Evolutionary conservation across 768 basidiomycete genomes (phyloP).

Genomic region (Mycena galericulata): DNA sequence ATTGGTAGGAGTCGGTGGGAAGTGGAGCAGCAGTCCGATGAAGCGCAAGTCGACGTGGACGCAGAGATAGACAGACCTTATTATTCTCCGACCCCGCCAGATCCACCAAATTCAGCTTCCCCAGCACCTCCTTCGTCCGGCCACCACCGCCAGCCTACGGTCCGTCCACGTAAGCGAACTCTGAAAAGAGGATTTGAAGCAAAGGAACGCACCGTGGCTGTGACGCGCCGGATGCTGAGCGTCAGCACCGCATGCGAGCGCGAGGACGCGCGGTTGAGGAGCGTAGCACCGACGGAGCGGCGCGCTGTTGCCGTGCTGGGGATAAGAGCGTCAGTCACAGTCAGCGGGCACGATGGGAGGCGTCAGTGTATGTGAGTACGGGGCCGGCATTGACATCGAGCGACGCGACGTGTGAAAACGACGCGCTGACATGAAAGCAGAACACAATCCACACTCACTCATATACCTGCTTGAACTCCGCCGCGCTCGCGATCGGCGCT

Average conservation of each 20-base stretch:
- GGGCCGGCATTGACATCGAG: no score
- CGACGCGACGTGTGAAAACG: background rate
- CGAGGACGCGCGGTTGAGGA: constrained; percentile 86
- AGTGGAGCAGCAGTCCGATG: no score
- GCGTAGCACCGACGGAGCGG: constrained; percentile 88
- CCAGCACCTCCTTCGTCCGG: constrained; percentile 44
- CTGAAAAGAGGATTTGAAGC: no score
- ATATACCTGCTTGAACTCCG: constrained; percentile 61
- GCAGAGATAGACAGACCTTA: constrained; percentile 60
- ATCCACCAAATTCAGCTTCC: constrained; percentile 90
- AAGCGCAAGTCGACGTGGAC: no score
- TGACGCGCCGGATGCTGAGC: constrained; percentile 62
- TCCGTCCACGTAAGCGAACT: background rate
- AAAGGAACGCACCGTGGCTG: background rate
- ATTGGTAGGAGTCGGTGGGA: no score
- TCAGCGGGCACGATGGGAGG: background rate
- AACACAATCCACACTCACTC: constrained; percentile 48
- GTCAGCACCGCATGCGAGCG: constrained; percentile 91
- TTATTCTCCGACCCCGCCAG: constrained; percentile 94
- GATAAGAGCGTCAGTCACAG: background rate
- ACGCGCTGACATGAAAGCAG: background rate
- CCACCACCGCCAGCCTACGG: background rate
- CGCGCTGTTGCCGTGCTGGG: constrained; percentile 75
- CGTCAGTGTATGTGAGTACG: background rate
- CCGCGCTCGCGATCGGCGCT: constrained; percentile 52